Evolutionary conservation across 1,139 yeast genomes (phyloP).

Genomic region (Magnusiomyces magnusii): DNA sequence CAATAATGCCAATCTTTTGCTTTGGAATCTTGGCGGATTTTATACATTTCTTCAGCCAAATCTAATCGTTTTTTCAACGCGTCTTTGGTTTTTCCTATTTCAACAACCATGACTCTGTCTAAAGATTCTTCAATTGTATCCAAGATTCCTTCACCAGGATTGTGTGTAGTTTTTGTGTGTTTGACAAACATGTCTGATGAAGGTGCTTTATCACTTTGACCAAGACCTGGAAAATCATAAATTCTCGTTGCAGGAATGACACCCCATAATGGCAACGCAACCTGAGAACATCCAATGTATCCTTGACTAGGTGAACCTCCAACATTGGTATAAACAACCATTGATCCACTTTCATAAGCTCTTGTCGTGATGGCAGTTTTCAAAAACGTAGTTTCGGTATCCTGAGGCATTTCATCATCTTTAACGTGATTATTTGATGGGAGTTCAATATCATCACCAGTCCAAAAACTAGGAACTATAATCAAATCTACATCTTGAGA

Average conservation of each 20-base stretch:
- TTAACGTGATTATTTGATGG: neutral
- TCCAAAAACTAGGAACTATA: slow-evolving; percentile 21
- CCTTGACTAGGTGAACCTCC: slow-evolving; percentile 15
- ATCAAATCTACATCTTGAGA: slow-evolving; percentile 18
- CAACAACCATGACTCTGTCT: slow-evolving; percentile 5
- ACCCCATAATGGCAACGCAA: slow-evolving; percentile 13
- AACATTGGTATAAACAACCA: slow-evolving; percentile 19
- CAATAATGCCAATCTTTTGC: slow-evolving; percentile 19
- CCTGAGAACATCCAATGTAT: slow-evolving; percentile 16
- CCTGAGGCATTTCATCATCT: slow-evolving; percentile 13
- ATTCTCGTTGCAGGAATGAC: neutral
- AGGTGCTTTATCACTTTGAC: neutral
- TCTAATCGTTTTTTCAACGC: slow-evolving; percentile 10
- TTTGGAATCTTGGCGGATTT: slow-evolving; percentile 16
- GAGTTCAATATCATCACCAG: slow-evolving; percentile 8
- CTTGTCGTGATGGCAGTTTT: slow-evolving; percentile 16
- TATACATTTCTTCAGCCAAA: slow-evolving; percentile 19
- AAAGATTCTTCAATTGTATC: slow-evolving; percentile 7
- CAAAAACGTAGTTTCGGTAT: slow-evolving; percentile 17
- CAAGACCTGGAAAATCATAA: slow-evolving; percentile 5
- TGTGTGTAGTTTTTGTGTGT: neutral
- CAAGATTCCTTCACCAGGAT: slow-evolving; percentile 10
- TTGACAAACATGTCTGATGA: neutral
- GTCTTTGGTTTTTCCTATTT: neutral
- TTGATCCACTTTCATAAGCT: slow-evolving; percentile 19